Evolutionary conservation across 2,329 filamentous ascomycete species (phyloP).

Genomic region (Exophiala dermatitidis): DNA sequence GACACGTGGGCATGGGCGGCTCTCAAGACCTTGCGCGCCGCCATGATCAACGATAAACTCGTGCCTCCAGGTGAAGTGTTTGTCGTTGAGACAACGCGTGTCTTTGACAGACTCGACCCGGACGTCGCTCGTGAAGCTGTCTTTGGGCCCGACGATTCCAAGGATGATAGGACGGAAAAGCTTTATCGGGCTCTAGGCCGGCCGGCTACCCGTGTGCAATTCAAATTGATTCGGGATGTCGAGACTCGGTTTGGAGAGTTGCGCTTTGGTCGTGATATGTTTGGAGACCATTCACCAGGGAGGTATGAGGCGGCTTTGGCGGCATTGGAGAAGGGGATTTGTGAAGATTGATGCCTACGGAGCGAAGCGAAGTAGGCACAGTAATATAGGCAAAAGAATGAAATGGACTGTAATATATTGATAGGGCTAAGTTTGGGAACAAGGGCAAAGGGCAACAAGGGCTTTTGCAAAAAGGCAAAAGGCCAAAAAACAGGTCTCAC

Average conservation of each 20-base stretch:
- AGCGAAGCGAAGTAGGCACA: no score
- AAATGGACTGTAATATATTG: no score
- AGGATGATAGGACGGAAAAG: conserved; percentile 28
- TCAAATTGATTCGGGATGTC: conserved; percentile 65
- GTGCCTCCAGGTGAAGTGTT: conserved; percentile 72
- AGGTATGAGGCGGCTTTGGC: conserved; percentile 64
- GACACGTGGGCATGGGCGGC: conserved; percentile 62
- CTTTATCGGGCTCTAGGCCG: conserved; percentile 45
- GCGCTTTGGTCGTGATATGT: conserved; percentile 64
- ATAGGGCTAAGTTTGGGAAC: no score
- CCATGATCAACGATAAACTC: conserved; percentile 63
- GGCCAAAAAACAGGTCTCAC: no score
- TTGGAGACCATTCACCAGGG: conserved; percentile 68
- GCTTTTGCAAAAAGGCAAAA: no score
- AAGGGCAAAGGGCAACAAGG: no score
- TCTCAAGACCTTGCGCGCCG: conserved; percentile 57
- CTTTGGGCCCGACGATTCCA: conserved; percentile 43
- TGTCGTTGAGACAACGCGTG: conserved; percentile 59
- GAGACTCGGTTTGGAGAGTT: conserved; percentile 64
- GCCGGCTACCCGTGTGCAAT: conserved; percentile 60
- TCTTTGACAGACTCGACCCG: conserved; percentile 57
- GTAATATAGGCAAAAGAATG: no score
- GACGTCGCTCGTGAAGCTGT: conserved; percentile 22
- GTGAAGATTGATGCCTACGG: conserved; percentile 31
- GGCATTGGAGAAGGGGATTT: conserved; percentile 46